phyloP scores from a whole-genome alignment of 2,329 filamentous ascomycete genomes.

The Colletotrichum sp. region DNA sequence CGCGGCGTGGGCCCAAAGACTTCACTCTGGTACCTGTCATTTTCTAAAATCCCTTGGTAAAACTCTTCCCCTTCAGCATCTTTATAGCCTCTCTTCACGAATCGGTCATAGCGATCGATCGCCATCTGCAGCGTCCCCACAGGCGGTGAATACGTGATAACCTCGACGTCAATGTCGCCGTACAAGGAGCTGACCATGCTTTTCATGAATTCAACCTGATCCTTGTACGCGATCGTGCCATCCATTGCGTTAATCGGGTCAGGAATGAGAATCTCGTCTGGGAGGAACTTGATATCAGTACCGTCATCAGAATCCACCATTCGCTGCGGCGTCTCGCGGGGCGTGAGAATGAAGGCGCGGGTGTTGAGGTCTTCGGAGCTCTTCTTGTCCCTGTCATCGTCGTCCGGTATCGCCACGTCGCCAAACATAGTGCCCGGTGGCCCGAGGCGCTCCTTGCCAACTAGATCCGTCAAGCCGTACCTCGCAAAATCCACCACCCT shows the following conservation, averaged over 20 bases:
- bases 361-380: not conserved
- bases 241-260: not conserved
- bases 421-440: not conserved
- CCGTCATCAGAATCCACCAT: accelerated
- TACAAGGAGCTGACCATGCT: not conserved
- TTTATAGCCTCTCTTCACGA: not conserved
- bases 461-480: not conserved
- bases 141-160: not conserved
- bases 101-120: not conserved
- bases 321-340: not conserved
- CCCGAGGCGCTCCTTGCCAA: not conserved
- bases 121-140: not conserved
- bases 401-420: not conserved
- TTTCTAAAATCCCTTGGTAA: too few species aligned
- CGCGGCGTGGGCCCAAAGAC: not conserved
- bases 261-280: not conserved
- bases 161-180: not conserved
- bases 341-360: not conserved
- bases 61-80: not conserved
- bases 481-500: not conserved
- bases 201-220: not conserved
- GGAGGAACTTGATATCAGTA: not conserved
- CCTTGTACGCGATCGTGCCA: not conserved
- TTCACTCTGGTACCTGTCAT: not conserved
- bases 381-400: not conserved